Conservation (phyloP, 352 stramenopile species). For the Aphanomyces euteiches region DNA sequence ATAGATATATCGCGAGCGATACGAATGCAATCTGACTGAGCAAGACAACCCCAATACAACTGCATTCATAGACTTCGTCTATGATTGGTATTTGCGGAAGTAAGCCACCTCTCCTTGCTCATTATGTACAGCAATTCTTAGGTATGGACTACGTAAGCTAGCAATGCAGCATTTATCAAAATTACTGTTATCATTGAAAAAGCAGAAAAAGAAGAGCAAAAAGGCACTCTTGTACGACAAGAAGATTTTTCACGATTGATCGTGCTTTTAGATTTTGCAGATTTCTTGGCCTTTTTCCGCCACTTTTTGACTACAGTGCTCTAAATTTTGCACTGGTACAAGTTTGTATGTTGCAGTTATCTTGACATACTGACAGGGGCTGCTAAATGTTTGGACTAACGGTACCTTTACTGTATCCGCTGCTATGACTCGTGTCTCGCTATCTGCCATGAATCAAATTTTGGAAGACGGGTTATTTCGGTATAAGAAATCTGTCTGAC, state of each 20-base stretch:
- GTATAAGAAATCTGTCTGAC: neutral
- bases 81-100: slow-evolving; percentile 82
- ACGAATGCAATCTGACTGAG: slow-evolving; percentile 59
- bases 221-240: slow-evolving; percentile 56
- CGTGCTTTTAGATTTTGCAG: slow-evolving; percentile 31
- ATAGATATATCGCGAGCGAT: slow-evolving; percentile 71
- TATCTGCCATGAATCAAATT: neutral
- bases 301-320: slow-evolving; percentile 53
- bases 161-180: slow-evolving; percentile 73
- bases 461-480: slow-evolving; percentile 22
- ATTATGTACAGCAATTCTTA: slow-evolving; percentile 1
- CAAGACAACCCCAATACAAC: slow-evolving; percentile 71
- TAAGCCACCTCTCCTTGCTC: slow-evolving; percentile 21
- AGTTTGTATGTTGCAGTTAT: neutral
- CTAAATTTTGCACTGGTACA: slow-evolving; percentile 71
- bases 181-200: slow-evolving; percentile 72
- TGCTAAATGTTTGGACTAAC: slow-evolving; percentile 27
- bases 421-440: neutral
- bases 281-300: slow-evolving; percentile 52
- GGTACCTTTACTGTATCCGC: slow-evolving; percentile 16
- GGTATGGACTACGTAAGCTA: slow-evolving; percentile 65
- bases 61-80: slow-evolving; percentile 80
- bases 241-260: slow-evolving; percentile 36
- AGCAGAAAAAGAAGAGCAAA: slow-evolving; percentile 61
- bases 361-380: slow-evolving; percentile 4